phyloP scores from a whole-genome alignment of 2,329 filamentous ascomycete species.

The Talaromyces sp. region DNA sequence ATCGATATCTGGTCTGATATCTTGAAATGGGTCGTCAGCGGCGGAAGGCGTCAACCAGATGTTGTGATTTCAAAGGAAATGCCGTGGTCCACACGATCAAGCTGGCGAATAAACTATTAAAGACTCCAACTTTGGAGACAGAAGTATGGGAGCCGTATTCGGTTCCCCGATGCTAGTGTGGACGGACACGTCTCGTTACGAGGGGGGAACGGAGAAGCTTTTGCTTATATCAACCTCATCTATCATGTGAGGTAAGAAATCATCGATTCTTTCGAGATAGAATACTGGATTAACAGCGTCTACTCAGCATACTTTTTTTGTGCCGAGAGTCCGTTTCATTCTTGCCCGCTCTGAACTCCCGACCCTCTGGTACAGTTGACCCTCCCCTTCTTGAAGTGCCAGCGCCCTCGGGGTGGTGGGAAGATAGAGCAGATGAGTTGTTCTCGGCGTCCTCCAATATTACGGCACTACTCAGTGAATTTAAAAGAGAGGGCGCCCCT shows the following conservation, averaged over 20 bases:
- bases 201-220: conserved; percentile 42
- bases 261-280: neutral
- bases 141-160: conserved; percentile 31
- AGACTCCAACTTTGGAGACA: conserved; percentile 42
- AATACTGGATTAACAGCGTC: neutral
- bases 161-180: conserved; percentile 38
- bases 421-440: conserved; percentile 38
- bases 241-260: conserved; percentile 45
- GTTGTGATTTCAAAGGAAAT: conserved; percentile 43
- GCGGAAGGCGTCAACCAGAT: conserved; percentile 43
- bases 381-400: conserved; percentile 41
- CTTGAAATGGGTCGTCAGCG: conserved; percentile 45
- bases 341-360: conserved; percentile 37
- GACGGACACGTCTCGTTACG: conserved; percentile 40
- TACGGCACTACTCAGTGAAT: conserved; percentile 37
- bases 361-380: conserved; percentile 43
- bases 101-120: conserved; percentile 34
- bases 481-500: conserved; percentile 38
- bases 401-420: conserved; percentile 44
- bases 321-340: conserved; percentile 49
- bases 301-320: conserved; percentile 42
- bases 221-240: conserved; percentile 46
- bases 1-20: conserved; percentile 48
- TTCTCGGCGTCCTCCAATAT: conserved; percentile 42
- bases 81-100: conserved; percentile 41